These are phyloP conservation scores for Endoconidiophora laricicola DNA, from an alignment of 2,329 filamentous ascomycete species.

Conservation along the genomic window DNA sequence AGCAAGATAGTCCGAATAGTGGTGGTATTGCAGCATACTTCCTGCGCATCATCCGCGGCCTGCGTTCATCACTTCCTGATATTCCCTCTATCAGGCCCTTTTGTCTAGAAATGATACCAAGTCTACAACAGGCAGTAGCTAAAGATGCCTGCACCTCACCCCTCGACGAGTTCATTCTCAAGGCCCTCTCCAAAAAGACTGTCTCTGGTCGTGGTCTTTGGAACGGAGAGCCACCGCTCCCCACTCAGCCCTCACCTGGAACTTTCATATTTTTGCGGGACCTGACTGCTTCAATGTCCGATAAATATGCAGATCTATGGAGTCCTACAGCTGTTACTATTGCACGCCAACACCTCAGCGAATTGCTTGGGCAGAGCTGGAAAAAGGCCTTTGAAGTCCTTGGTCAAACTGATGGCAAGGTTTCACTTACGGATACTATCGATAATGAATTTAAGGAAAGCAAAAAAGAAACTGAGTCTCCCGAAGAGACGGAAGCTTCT, in stretches of 20 bases:
- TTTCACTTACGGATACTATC: not conserved
- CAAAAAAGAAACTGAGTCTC: conserved; percentile 3
- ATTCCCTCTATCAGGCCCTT: conserved; percentile 35
- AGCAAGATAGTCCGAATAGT: conserved; percentile 29
- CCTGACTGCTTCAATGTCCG: conserved; percentile 50
- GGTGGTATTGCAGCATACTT: conserved; percentile 46
- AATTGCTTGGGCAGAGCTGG: conserved; percentile 35
- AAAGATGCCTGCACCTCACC: conserved; percentile 32
- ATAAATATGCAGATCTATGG: conserved; percentile 65
- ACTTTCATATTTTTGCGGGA: conserved; percentile 55
- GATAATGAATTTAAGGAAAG: conserved; percentile 12
- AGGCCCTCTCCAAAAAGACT: conserved; percentile 26
- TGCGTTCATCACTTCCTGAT: conserved; percentile 48
- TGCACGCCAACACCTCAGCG: conserved; percentile 42
- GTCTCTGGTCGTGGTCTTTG: conserved; percentile 54
- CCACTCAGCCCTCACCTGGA: conserved; percentile 60
- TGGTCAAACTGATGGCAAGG: not conserved
- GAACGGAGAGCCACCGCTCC: conserved; percentile 62
- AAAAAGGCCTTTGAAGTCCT: conserved; percentile 23
- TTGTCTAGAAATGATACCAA: conserved; percentile 42
- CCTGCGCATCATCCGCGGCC: conserved; percentile 56
- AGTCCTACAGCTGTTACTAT: conserved; percentile 46
- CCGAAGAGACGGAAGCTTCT: conserved; percentile 2
- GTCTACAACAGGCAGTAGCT: conserved; percentile 47
- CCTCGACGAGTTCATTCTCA: conserved; percentile 30